A percentile compares a stretch with the other conserved stretches of the same genome.
phyloP scores from a whole-genome alignment of 768 basidiomycete genomes.

The Termitomyces eurrhizus region DNA sequence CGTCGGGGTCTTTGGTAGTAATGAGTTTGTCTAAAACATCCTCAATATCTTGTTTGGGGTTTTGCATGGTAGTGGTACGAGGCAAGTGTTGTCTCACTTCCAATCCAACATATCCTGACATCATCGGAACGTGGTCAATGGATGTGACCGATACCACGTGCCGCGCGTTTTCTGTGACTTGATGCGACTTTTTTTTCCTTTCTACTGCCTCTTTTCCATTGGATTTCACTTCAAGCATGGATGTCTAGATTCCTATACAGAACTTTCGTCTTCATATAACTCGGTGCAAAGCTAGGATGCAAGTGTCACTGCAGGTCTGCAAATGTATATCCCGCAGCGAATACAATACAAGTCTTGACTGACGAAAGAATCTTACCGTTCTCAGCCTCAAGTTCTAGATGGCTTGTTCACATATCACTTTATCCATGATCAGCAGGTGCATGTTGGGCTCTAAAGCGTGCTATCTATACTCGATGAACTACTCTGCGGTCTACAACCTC shows the following conservation, averaged over 20 bases:
- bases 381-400: not conserved
- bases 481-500: not conserved
- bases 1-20: slow-evolving; percentile 43
- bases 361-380: not conserved
- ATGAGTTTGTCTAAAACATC: slow-evolving; percentile 42
- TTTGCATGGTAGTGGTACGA: slow-evolving; percentile 42
- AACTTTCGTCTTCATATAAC: not conserved
- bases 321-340: not conserved
- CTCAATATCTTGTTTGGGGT: slow-evolving; percentile 48
- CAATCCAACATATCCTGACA: not conserved
- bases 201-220: not conserved
- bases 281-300: not conserved
- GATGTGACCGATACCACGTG: not conserved
- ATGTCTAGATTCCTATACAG: not conserved
- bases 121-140: not conserved
- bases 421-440: not conserved
- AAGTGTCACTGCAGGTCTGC: not conserved
- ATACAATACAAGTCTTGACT: not conserved
- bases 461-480: not conserved
- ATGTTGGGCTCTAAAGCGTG: not conserved
- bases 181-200: no score
- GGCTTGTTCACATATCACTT: not conserved
- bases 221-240: not conserved
- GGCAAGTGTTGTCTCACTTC: not conserved
- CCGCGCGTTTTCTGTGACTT: not conserved